Evolutionary conservation across 305 asterid species (phyloP), one percentile per base, ranked within the genome.

Genomic region (Solanum aculeatissimum): DNA sequence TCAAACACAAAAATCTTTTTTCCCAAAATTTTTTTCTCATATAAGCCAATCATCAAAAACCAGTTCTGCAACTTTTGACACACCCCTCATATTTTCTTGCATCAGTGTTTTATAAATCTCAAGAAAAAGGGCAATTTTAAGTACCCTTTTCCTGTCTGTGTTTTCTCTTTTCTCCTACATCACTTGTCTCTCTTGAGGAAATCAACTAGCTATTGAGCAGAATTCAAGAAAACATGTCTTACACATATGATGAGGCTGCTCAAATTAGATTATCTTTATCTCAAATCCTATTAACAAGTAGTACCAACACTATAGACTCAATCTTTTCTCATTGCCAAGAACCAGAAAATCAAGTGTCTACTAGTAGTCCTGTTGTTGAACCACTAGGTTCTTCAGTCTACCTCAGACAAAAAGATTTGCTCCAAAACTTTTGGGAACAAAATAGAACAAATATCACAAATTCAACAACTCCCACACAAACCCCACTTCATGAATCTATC

Each of bases 241-340:
- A 88, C 49, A 29, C 54, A 0, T 25, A 60, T 65, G 92, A 68
- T 47, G 86, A 83, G 45, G 85, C 85, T 55, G 68, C 92, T 3
- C 86, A 84, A n/a, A 88, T 92, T 35, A 90, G 98, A 68, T 80
- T 84, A 7, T 90, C 97, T 0, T 65, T 95, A 10, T 96, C 99
- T 2, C 93, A 93, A 4, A 88, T 94, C 7, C 93, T 96, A 40
- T 27, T 96, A 70, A 87, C 91, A 7, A 91, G 90, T 35, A 89
- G 92, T 77, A 88, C 94, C 12, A 95, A 88, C 89, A 93, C 98
- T 9, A 57, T 93, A 86, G 99, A 95, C 77, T 92, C 98, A 14
- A 88, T 96, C 40, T 93, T 96, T 88, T 90, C 94, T 68, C 85
- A 88, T 93, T 89, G 91, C 89, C 92, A 91, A 21, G 86, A 87